Conservation (phyloP, 140 eudicot genomes). For the Artemisia princeps region DNA sequence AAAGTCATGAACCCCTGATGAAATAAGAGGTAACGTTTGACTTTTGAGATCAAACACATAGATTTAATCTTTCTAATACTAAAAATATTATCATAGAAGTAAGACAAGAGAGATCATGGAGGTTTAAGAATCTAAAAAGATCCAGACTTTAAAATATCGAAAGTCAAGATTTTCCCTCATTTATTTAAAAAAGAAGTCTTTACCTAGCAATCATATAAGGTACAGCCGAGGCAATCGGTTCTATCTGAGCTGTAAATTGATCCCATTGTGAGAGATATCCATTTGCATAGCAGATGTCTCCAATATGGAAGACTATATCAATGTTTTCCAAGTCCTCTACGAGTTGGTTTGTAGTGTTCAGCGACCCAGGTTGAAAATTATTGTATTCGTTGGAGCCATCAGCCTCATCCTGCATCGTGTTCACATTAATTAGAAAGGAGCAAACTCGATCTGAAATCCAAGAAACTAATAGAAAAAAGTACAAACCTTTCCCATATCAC, state of each 20-base stretch:
- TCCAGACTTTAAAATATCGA: background rate
- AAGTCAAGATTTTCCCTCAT: background rate
- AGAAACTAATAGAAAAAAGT: background rate
- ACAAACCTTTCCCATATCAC: conserved; percentile 76
- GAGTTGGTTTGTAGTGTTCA: conserved; percentile 55
- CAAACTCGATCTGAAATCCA: background rate
- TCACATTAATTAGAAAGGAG: background rate
- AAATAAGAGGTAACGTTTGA: background rate
- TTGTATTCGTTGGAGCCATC: conserved; percentile 65
- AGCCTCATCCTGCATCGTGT: conserved; percentile 40
- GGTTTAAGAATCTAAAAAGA: too few species aligned
- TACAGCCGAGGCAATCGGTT: conserved; percentile 52
- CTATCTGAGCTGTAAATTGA: conserved; percentile 60
- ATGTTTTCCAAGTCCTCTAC: conserved; percentile 43
- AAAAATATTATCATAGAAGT: background rate
- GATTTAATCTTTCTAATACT: background rate
- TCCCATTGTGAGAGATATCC: conserved; percentile 81
- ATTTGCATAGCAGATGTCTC: conserved; percentile 63
- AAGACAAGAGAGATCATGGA: background rate
- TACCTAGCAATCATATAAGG: conserved; percentile 80
- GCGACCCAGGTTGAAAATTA: conserved; percentile 52
- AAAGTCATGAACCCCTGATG: background rate
- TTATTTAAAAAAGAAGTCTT: background rate
- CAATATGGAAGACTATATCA: conserved; percentile 60
- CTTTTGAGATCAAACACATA: background rate